These are phyloP conservation scores for Hypoxylon sp. DNA, from an alignment of 2,329 filamentous ascomycete species.

Conservation along the genomic window DNA sequence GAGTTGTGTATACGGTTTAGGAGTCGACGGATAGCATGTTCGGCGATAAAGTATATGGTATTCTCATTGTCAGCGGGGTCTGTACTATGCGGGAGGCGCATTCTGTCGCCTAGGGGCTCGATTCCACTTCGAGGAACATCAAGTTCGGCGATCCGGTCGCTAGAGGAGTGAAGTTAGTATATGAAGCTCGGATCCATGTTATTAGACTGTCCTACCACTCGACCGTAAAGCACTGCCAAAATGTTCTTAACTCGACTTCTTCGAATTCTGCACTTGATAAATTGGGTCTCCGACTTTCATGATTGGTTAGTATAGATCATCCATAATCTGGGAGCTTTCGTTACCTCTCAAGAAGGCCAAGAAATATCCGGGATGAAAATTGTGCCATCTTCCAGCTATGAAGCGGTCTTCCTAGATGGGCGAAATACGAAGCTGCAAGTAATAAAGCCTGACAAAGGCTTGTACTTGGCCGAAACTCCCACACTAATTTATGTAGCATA, in stretches of 20 bases:
- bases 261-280: slow-evolving; percentile 50
- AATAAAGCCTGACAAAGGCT: slow-evolving; percentile 55
- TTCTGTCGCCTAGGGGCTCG: slow-evolving; percentile 56
- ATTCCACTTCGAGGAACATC: slow-evolving; percentile 56
- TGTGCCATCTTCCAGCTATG: slow-evolving; percentile 57
- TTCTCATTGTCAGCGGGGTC: slow-evolving; percentile 54
- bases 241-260: slow-evolving; percentile 70
- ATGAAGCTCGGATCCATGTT: not conserved
- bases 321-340: slow-evolving; percentile 1
- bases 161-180: slow-evolving; percentile 52
- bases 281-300: slow-evolving; percentile 43
- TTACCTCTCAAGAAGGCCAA: slow-evolving; percentile 54
- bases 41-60: slow-evolving; percentile 59
- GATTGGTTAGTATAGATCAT: slow-evolving; percentile 22
- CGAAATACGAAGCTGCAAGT: slow-evolving; percentile 58
- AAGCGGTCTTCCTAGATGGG: slow-evolving; percentile 56
- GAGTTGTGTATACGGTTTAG: slow-evolving; percentile 61
- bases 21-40: slow-evolving; percentile 60
- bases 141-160: slow-evolving; percentile 79
- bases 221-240: slow-evolving; percentile 80
- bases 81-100: slow-evolving; percentile 55
- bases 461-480: slow-evolving; percentile 54
- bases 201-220: slow-evolving; percentile 69
- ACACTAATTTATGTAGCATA: slow-evolving; percentile 54
- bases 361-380: slow-evolving; percentile 53